These are phyloP conservation scores for Phytopythium cucurbitacearum DNA, from an alignment of 352 stramenopile genomes.

Conservation along the genomic window DNA sequence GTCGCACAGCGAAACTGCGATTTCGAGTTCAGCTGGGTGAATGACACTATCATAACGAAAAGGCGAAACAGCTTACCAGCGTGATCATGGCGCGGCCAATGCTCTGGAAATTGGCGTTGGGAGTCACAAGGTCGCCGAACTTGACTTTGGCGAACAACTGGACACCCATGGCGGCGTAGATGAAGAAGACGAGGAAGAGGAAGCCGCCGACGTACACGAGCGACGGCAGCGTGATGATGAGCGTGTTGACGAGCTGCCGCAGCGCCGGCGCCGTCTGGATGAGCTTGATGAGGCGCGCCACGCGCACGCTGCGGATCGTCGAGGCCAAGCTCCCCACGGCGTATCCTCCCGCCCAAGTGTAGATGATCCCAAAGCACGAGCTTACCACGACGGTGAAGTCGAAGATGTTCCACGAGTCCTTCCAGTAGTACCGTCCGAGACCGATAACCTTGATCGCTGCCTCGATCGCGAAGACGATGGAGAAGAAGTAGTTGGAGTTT, in stretches of 20 bases:
- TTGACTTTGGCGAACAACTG: constrained; percentile 82
- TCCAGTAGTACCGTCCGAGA: constrained; percentile 73
- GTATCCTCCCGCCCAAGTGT: constrained; percentile 22
- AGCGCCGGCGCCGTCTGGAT: constrained; percentile 70
- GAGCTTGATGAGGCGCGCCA: constrained; percentile 66
- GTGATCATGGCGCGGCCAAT: constrained; percentile 73
- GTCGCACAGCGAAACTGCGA: constrained; percentile 80
- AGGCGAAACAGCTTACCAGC: constrained; percentile 27
- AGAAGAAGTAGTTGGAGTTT: constrained; percentile 78
- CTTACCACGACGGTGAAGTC: constrained; percentile 62
- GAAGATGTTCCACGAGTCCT: constrained; percentile 80
- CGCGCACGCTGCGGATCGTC: constrained; percentile 77
- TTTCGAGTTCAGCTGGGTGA: neutral
- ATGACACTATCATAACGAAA: no score
- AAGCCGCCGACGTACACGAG: constrained; percentile 75
- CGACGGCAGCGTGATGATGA: constrained; percentile 71
- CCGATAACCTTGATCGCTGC: constrained; percentile 74
- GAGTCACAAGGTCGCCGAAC: constrained; percentile 43
- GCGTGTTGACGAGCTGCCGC: constrained; percentile 75
- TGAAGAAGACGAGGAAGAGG: constrained; percentile 86
- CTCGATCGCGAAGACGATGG: constrained; percentile 79
- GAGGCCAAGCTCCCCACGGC: constrained; percentile 36
- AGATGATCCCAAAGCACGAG: constrained; percentile 46
- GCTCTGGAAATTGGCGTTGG: constrained; percentile 80
- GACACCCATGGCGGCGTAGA: constrained; percentile 82